Conservation (phyloP, 208 protist genomes). For the Leptomonas pyrrhocoris region DNA sequence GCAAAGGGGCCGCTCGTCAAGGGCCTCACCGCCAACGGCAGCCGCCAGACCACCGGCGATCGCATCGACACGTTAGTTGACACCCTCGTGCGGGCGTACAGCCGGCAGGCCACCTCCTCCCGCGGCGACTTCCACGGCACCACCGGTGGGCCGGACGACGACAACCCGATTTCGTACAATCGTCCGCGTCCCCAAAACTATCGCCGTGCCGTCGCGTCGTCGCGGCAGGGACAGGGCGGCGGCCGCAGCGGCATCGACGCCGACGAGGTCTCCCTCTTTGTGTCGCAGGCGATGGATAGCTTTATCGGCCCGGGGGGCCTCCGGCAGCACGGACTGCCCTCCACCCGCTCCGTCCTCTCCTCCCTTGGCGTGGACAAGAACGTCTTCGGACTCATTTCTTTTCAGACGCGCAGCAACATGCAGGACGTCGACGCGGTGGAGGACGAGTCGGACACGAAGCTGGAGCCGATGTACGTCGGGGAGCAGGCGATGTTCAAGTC, state of each 20-base stretch:
- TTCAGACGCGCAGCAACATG: conserved; percentile 39
- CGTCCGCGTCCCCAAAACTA: conserved; percentile 5
- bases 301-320: conserved; percentile 27
- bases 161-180: conserved; percentile 31
- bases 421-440: conserved; percentile 11
- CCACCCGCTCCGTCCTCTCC: conserved; percentile 45
- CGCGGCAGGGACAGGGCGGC: conserved; percentile 13
- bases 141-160: conserved; percentile 11
- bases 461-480: conserved; percentile 46
- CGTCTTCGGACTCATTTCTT: conserved; percentile 42
- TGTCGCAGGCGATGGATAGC: conserved; percentile 48
- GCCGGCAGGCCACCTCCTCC: conserved; percentile 18
- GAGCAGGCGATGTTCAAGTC: conserved; percentile 47
- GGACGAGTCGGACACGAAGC: conserved; percentile 24
- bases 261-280: conserved; percentile 43
- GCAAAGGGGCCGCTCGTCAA: conserved; percentile 17
- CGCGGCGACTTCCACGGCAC: conserved; percentile 22
- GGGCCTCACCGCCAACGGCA: conserved; percentile 32
- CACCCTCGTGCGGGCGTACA: conserved; percentile 39
- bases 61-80: conserved; percentile 44
- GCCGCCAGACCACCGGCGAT: conserved; percentile 17
- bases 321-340: conserved; percentile 16
- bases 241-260: conserved; percentile 2
- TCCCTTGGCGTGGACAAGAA: conserved; percentile 45
- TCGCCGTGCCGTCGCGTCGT: conserved; percentile 21